These are phyloP conservation scores for Nemania serpens DNA, from an alignment of 2,329 filamentous ascomycete genomes.

Conservation along the genomic window DNA sequence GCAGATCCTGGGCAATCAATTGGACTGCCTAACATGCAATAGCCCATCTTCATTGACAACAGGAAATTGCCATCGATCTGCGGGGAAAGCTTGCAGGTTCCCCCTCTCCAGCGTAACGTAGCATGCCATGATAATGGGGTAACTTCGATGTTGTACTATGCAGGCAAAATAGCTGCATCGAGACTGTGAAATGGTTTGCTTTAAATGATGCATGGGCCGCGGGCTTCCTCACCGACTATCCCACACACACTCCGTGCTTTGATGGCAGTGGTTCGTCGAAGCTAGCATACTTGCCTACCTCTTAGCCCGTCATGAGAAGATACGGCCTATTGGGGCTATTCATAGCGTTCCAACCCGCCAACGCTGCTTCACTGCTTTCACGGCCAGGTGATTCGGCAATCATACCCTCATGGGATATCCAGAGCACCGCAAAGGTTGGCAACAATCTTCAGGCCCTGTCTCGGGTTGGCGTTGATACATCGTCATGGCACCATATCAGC, in stretches of 20 bases:
- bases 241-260: neutral
- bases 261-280: slow-evolving; percentile 2
- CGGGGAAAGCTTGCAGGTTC: slow-evolving; percentile 16
- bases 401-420: slow-evolving; percentile 55
- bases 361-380: slow-evolving; percentile 26
- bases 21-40: slow-evolving; percentile 8
- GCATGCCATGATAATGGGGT: slow-evolving; percentile 20
- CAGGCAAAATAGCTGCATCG: neutral
- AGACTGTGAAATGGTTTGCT: slow-evolving; percentile 2
- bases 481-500: slow-evolving; percentile 56
- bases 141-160: neutral
- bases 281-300: neutral
- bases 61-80: slow-evolving; percentile 6
- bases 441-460: slow-evolving; percentile 48
- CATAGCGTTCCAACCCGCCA: slow-evolving; percentile 20
- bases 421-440: slow-evolving; percentile 48
- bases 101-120: slow-evolving; percentile 25
- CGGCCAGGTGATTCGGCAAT: slow-evolving; percentile 32
- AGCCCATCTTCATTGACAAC: neutral
- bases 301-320: slow-evolving; percentile 31
- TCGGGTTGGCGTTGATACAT: slow-evolving; percentile 49
- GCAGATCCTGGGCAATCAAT: slow-evolving; percentile 10
- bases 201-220: slow-evolving; percentile 16
- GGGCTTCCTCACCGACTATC: neutral
- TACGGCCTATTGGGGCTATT: slow-evolving; percentile 24